Evolutionary conservation across 2,329 filamentous ascomycete species (phyloP).

Genomic region (Cercospora berteroae): DNA sequence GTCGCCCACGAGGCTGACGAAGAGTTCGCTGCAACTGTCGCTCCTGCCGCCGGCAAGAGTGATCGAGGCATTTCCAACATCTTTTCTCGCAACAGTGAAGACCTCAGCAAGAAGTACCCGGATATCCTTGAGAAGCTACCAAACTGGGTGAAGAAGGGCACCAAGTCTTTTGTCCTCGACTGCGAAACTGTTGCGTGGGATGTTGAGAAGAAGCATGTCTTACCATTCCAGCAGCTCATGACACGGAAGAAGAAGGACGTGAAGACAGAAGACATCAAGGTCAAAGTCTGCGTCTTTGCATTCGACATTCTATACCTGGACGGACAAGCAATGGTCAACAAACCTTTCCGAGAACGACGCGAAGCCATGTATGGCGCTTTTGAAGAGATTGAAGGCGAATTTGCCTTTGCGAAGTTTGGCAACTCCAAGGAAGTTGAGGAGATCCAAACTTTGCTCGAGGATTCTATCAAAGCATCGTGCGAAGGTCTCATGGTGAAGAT

Average conservation of each 20-base stretch:
- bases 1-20: slow-evolving; percentile 76
- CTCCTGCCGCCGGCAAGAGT: slow-evolving; percentile 62
- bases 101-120: slow-evolving; percentile 95
- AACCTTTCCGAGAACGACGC: slow-evolving; percentile 78
- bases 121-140: slow-evolving; percentile 87
- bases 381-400: slow-evolving; percentile 78
- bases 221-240: slow-evolving; percentile 98
- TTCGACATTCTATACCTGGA: slow-evolving; percentile 95
- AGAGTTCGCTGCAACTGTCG: slow-evolving; percentile 61
- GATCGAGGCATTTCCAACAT: slow-evolving; percentile 80
- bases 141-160: slow-evolving; percentile 84
- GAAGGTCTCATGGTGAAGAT: slow-evolving; percentile 99
- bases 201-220: slow-evolving; percentile 85
- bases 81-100: slow-evolving; percentile 96
- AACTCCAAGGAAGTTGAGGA: slow-evolving; percentile 87
- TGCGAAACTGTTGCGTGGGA: slow-evolving; percentile 99
- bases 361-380: slow-evolving; percentile 73
- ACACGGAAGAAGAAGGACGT: slow-evolving; percentile 97
- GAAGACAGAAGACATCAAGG: slow-evolving; percentile 90
- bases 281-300: slow-evolving; percentile 96
- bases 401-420: slow-evolving; percentile 82
- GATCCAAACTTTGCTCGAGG: slow-evolving; percentile 88
- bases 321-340: slow-evolving; percentile 83
- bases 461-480: slow-evolving; percentile 91
- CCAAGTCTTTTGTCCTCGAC: slow-evolving; percentile 95